These are phyloP conservation scores for Delonix regia DNA, from an alignment of 306 rosid genomes.

Conservation along the genomic window DNA sequence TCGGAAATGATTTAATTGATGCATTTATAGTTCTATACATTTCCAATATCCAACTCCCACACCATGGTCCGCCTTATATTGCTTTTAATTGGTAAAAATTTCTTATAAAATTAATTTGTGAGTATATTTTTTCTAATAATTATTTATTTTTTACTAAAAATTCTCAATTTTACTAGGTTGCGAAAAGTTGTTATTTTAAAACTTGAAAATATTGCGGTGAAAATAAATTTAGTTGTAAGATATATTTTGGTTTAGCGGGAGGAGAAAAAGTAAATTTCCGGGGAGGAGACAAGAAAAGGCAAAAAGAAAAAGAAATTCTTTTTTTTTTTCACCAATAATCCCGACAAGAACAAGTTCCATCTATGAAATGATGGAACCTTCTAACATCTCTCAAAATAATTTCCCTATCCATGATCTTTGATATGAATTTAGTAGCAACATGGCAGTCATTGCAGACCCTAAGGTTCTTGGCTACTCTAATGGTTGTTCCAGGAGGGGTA, in stretches of 20 bases:
- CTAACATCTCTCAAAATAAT: conserved; percentile 91
- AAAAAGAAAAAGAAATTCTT: neutral
- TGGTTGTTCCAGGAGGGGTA: conserved; percentile 74
- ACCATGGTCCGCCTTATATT: too few relatives aligned
- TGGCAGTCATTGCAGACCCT: conserved; percentile 93
- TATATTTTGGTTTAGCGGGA: too few relatives aligned
- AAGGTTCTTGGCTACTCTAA: conserved; percentile 92
- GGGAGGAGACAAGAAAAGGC: neutral
- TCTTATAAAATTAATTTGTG: too few relatives aligned
- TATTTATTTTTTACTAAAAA: too few relatives aligned
- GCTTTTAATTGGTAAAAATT: too few relatives aligned
- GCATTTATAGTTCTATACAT: neutral
- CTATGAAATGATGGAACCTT: conserved; percentile 89
- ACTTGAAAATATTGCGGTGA: too few relatives aligned
- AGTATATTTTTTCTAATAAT: too few relatives aligned
- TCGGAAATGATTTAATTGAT: too few relatives aligned
- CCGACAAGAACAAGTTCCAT: conserved; percentile 88
- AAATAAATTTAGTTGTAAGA: too few relatives aligned
- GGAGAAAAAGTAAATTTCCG: neutral
- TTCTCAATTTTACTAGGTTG: too few relatives aligned
- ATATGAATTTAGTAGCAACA: conserved; percentile 70
- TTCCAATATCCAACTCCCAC: neutral
- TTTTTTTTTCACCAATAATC: conserved; percentile 71
- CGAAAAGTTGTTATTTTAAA: too few relatives aligned
- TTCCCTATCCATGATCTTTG: conserved; percentile 72